phyloP scores from a whole-genome alignment of 306 rosid genomes.

The Prinsepia uniflora region DNA sequence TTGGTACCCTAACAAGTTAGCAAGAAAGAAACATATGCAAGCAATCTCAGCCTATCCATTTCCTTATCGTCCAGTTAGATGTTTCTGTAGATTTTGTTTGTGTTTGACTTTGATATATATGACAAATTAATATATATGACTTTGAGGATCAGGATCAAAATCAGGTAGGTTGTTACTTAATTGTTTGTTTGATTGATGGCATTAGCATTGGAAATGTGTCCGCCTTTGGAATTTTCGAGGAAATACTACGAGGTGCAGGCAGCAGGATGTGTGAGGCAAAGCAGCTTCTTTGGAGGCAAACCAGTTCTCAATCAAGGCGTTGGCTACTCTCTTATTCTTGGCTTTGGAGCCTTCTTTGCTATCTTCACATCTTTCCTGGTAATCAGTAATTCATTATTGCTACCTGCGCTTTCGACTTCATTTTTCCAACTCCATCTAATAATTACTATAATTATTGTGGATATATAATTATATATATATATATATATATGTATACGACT shows the following conservation, averaged over 20 bases:
- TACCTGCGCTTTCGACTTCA: no score
- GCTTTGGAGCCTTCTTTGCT: conserved; percentile 93
- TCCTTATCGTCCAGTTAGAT: neutral
- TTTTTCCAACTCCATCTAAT: no score
- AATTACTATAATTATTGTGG: no score
- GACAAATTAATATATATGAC: no score
- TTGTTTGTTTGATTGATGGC: conserved; percentile 29
- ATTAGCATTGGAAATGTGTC: conserved; percentile 44
- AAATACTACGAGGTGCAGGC: conserved; percentile 53
- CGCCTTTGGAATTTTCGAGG: conserved; percentile 66
- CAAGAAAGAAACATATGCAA: neutral
- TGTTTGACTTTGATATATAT: no score
- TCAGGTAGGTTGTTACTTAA: no score
- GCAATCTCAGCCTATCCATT: conserved; percentile 1
- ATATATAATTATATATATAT: no score
- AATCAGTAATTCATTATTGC: no score
- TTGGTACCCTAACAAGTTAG: neutral
- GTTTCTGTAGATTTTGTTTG: no score
- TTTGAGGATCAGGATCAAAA: no score
- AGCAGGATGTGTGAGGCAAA: conserved; percentile 70
- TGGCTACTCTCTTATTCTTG: conserved; percentile 81
- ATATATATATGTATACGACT: no score
- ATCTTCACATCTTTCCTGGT: conserved; percentile 91
- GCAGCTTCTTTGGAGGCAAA: conserved; percentile 82
- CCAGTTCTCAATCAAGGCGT: conserved; percentile 75